Percentiles rank a stretch among this genome's conserved stretches.
These are phyloP conservation scores for Solanum sitiens DNA, from an alignment of 257 asterid genomes.

Conservation along the genomic window DNA sequence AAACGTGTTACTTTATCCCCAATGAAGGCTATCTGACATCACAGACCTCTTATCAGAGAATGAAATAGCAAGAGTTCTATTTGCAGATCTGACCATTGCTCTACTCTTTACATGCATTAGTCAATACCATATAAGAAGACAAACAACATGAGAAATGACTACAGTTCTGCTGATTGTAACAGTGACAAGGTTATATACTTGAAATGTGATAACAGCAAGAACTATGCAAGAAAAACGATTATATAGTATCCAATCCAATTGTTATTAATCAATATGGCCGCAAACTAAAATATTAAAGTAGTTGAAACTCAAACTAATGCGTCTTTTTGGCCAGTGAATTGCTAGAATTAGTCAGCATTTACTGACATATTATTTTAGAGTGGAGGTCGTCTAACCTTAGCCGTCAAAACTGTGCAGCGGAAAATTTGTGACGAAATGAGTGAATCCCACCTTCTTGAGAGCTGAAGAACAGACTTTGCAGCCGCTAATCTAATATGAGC, in stretches of 20 bases:
- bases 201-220: background rate
- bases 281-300: background rate
- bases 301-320: background rate
- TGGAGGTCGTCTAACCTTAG: conserved; percentile 47
- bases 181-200: background rate
- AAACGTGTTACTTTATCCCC: background rate
- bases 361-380: background rate
- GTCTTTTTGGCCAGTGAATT: background rate
- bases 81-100: background rate
- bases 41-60: background rate
- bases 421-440: conserved; percentile 66
- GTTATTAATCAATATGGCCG: background rate
- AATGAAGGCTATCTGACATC: background rate
- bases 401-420: conserved; percentile 46
- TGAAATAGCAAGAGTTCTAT: background rate
- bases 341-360: background rate
- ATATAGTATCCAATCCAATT: background rate
- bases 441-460: conserved; percentile 91
- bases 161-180: background rate
- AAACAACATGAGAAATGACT: background rate
- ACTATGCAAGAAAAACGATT: background rate
- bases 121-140: background rate
- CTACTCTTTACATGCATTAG: background rate
- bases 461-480: conserved; percentile 75
- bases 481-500: conserved; percentile 66